Conservation (phyloP, 805 yeast species). For the Ogataea paradorogensis region DNA sequence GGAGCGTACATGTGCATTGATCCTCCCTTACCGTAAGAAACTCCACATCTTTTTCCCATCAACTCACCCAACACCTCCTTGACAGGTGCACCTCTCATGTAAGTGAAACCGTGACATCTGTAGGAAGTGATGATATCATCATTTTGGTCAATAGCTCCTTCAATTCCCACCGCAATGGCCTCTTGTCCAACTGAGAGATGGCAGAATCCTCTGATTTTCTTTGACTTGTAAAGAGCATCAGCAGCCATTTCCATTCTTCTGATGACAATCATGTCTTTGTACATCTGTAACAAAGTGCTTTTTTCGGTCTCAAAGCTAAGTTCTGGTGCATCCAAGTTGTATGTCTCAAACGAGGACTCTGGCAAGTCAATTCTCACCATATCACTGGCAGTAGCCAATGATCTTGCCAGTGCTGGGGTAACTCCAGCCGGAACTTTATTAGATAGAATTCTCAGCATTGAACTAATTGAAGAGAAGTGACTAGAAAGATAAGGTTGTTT, state of each 20-base stretch:
- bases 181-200: constrained; percentile 98
- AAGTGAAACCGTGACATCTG: constrained; percentile 98
- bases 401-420: constrained; percentile 25
- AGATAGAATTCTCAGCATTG: constrained; percentile 10
- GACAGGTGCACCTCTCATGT: constrained; percentile 92
- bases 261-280: constrained; percentile 90
- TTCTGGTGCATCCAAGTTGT: constrained; percentile 71
- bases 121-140: constrained; percentile 95
- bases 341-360: constrained; percentile 79
- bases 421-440: constrained; percentile 6
- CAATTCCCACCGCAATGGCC: constrained; percentile 98
- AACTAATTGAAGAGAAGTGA: not conserved
- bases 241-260: constrained; percentile 99
- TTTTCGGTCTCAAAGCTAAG: constrained; percentile 76
- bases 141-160: constrained; percentile 79
- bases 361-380: constrained; percentile 58
- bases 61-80: constrained; percentile 89
- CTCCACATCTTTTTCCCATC: constrained; percentile 96
- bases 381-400: constrained; percentile 33
- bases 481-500: constrained; percentile 8
- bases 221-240: constrained; percentile 96
- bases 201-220: constrained; percentile 98
- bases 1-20: constrained; percentile 98
- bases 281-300: constrained; percentile 81
- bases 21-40: constrained; percentile 97